Evolutionary conservation across 2,329 filamentous ascomycete species (phyloP).

Genomic region (Nemania bipapillata): DNA sequence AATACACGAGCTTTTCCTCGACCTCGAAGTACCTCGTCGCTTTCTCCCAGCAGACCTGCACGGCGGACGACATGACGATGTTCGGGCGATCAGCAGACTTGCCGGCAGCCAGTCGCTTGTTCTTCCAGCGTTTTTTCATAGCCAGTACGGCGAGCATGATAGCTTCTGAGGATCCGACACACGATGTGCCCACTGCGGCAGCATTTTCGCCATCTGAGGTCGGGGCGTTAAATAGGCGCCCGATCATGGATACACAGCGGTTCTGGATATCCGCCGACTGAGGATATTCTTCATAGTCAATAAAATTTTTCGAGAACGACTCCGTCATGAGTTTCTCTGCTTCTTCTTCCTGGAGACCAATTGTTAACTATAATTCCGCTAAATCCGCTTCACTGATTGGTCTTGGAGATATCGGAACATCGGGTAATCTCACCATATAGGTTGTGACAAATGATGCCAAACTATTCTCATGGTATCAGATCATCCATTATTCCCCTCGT

Average conservation of each 20-base stretch:
- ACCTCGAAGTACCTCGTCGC: conserved; percentile 89
- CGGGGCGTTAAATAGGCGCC: conserved; percentile 85
- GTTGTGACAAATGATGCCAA: conserved; percentile 94
- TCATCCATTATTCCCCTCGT: conserved; percentile 9
- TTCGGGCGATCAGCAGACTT: conserved; percentile 85
- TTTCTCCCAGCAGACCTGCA: conserved; percentile 98
- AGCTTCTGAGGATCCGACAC: conserved; percentile 88
- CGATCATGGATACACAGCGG: conserved; percentile 91
- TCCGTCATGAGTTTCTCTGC: conserved; percentile 96
- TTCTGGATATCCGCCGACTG: conserved; percentile 88
- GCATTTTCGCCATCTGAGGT: conserved; percentile 59
- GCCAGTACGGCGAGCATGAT: conserved; percentile 85
- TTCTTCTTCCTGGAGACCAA: conserved; percentile 78
- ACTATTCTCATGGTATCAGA: conserved; percentile 57
- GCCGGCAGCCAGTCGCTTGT: conserved; percentile 82
- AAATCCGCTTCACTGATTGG: background rate
- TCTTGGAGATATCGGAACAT: conserved; percentile 6
- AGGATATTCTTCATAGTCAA: conserved; percentile 87
- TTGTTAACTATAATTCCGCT: background rate
- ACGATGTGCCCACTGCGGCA: conserved; percentile 84
- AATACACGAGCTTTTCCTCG: conserved; percentile 83
- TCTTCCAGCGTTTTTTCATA: conserved; percentile 96
- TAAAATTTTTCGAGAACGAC: conserved; percentile 93
- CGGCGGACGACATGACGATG: conserved; percentile 93
- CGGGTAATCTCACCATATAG: conserved; percentile 76